Evolutionary conservation across 1,139 yeast genomes (phyloP).

Genomic region (Zygosaccharomyces sapae): DNA sequence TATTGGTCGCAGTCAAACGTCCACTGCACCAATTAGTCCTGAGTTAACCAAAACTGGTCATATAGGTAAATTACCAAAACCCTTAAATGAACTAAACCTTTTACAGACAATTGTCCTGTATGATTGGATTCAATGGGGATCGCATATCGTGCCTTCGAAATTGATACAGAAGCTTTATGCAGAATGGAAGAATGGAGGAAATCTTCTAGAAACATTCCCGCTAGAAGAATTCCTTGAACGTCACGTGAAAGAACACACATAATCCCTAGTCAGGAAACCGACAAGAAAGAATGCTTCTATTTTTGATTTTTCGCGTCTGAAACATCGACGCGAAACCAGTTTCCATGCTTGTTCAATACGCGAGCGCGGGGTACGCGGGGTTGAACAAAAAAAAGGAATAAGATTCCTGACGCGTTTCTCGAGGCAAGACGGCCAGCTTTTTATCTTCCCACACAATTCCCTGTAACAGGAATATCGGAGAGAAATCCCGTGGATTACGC

Average conservation of each 20-base stretch:
- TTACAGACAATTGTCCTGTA: slow-evolving; percentile 32
- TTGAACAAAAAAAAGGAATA: neutral
- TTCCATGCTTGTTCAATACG: neutral
- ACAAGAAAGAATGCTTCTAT: neutral
- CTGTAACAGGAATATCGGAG: neutral
- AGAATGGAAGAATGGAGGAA: slow-evolving; percentile 7
- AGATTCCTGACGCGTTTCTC: neutral
- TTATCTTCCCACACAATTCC: neutral
- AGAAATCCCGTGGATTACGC: neutral
- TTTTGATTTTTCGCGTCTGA: neutral
- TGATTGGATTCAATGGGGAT: slow-evolving; percentile 34
- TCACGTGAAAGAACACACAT: slow-evolving; percentile 1
- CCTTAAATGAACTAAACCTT: slow-evolving; percentile 32
- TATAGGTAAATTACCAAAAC: slow-evolving; percentile 8
- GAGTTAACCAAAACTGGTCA: neutral
- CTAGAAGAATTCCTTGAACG: slow-evolving; percentile 3
- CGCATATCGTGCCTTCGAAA: slow-evolving; percentile 9
- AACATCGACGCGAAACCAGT: neutral
- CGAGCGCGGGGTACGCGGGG: neutral
- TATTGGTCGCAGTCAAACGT: slow-evolving; percentile 48
- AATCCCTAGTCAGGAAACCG: neutral
- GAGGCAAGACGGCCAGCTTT: neutral
- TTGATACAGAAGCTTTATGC: slow-evolving; percentile 10
- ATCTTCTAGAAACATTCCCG: slow-evolving; percentile 2
- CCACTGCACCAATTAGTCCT: neutral